phyloP scores from a whole-genome alignment of 805 yeast species.

The Cyberlindnera suaveolens region DNA sequence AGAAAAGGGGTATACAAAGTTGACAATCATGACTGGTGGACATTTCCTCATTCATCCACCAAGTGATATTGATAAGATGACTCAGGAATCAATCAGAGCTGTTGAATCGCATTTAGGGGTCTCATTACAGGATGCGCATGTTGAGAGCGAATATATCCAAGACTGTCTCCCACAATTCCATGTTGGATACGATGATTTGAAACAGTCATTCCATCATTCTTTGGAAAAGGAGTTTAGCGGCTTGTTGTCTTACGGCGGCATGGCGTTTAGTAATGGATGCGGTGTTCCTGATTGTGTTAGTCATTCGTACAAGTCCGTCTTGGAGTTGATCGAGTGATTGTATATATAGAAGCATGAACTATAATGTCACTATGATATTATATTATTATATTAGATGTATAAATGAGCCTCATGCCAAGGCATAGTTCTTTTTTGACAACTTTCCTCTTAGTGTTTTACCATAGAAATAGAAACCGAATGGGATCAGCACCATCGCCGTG shows the following conservation, averaged over 20 bases:
- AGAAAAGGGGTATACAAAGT: conserved; percentile 44
- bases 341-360: too few species aligned
- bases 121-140: neutral
- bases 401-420: neutral
- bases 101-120: conserved; percentile 32
- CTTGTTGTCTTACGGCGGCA: conserved; percentile 63
- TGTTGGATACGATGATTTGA: conserved; percentile 56
- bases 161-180: conserved; percentile 76
- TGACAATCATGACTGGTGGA: conserved; percentile 92
- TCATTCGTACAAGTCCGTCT: conserved; percentile 40
- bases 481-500: conserved; percentile 68
- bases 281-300: conserved; percentile 87
- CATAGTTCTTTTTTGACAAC: conserved; percentile 63
- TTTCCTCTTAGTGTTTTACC: conserved; percentile 59
- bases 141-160: conserved; percentile 34
- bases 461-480: conserved; percentile 63
- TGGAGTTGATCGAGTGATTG: too few species aligned
- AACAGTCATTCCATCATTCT: conserved; percentile 28
- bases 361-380: too few species aligned
- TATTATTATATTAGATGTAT: too few species aligned
- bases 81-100: conserved; percentile 19
- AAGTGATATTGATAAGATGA: conserved; percentile 18
- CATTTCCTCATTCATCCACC: conserved; percentile 33
- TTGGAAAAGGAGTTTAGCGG: conserved; percentile 31
- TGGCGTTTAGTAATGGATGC: conserved; percentile 70